A percentile compares a stretch with the other conserved stretches of the same genome.
Evolutionary conservation across 1,139 yeast genomes (phyloP).

Genomic region (Yamadazyma jaroonii): DNA sequence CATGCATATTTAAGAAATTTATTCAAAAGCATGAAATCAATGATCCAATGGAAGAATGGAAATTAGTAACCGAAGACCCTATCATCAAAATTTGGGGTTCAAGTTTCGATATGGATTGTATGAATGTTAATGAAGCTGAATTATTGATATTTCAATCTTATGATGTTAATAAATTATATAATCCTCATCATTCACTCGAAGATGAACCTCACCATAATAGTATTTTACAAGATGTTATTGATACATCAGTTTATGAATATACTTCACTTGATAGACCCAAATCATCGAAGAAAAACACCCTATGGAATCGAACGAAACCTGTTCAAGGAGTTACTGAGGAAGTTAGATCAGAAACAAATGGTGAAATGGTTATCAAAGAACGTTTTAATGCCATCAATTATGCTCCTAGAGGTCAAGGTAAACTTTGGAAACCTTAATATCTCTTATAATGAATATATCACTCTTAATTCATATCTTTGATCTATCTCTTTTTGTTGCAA

Average conservation of each 20-base stretch:
- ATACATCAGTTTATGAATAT: conserved; percentile 35
- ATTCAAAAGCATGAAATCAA: conserved; percentile 23
- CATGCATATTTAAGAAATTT: conserved; percentile 47
- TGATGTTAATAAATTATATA: conserved; percentile 31
- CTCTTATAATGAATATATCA: too few species aligned
- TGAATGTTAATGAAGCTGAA: conserved; percentile 55
- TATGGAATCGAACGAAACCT: conserved; percentile 1
- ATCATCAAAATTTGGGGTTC: conserved; percentile 53
- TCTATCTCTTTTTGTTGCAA: too few species aligned
- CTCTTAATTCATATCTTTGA: too few species aligned
- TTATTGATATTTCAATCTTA: conserved; percentile 36
- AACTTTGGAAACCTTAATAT: conserved; percentile 46
- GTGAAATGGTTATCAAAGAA: conserved; percentile 34
- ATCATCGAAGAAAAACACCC: too few species aligned
- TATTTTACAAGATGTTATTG: conserved; percentile 36
- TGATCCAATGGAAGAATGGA: conserved; percentile 38
- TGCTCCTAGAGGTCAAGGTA: conserved; percentile 55
- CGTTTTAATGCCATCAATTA: conserved; percentile 44
- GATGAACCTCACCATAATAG: conserved; percentile 22
- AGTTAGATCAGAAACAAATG: conserved; percentile 16
- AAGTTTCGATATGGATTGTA: conserved; percentile 50
- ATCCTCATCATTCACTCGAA: conserved; percentile 27
- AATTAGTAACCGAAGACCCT: conserved; percentile 53
- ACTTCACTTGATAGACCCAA: conserved; percentile 5
- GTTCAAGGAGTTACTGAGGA: conserved; percentile 4